These are phyloP conservation scores for Clohesyomyces aquaticus DNA, from an alignment of 495 filamentous ascomycete species.

Conservation along the genomic window DNA sequence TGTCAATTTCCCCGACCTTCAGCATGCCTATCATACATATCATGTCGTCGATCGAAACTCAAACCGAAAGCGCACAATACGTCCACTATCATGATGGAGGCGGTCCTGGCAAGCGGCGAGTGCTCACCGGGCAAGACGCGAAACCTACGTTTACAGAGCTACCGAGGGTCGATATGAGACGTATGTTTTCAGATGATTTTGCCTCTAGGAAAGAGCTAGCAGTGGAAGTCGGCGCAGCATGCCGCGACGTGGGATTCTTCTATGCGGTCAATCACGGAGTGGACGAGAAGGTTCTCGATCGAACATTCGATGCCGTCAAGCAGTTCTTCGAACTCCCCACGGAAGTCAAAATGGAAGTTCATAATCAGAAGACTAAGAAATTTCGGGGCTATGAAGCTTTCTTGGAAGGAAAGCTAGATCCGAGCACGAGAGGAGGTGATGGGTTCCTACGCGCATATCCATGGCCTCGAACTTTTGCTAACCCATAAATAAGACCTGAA, in stretches of 20 bases:
- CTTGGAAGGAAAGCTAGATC: conserved; percentile 23
- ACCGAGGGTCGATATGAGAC: conserved; percentile 50
- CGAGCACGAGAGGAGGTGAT: conserved; percentile 17
- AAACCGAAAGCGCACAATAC: conserved; percentile 1
- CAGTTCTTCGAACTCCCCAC: conserved; percentile 26
- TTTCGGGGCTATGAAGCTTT: conserved; percentile 30
- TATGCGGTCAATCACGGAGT: conserved; percentile 51
- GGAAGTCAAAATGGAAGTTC: conserved; percentile 30
- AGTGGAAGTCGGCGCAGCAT: conserved; percentile 53
- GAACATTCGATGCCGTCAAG: conserved; percentile 24
- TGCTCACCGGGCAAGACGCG: conserved; percentile 16
- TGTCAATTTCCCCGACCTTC: too few species aligned
- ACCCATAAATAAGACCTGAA: conserved; percentile 19
- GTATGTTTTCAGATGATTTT: conserved; percentile 42
- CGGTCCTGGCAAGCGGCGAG: conserved; percentile 6
- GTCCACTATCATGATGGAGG: conserved; percentile 31
- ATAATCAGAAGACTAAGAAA: conserved; percentile 29
- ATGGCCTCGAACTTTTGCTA: background rate
- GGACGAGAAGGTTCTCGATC: conserved; percentile 6
- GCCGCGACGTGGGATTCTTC: conserved; percentile 61
- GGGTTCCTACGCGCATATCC: background rate
- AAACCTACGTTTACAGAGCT: conserved; percentile 44
- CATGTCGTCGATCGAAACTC: too few species aligned
- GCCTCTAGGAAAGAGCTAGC: conserved; percentile 48
- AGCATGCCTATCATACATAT: too few species aligned